Base-by-base conservation (phyloP, 73 alveolate species). In the Symbiodinium natans region DNA sequence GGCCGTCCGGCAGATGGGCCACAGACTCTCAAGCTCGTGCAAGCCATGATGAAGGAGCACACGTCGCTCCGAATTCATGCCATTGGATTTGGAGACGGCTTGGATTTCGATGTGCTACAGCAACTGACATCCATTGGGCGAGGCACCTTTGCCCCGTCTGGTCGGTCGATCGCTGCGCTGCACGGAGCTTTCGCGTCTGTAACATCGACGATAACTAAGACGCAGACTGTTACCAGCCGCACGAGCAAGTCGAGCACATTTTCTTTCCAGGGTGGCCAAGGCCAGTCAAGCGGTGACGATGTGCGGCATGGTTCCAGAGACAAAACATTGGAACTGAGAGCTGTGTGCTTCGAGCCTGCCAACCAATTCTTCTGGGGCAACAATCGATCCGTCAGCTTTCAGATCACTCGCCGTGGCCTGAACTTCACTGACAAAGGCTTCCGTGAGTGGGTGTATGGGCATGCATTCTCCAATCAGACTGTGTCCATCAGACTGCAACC, bases 81-180 rank as follows among this genome's bases (percentile, higher is more conserved):
- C 25, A 59, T 87, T 0, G 94, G 94, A 11, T 87, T 87, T 29
- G 94, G 94, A 21, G 94, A 87, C 27, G 85, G 94, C 0, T 27
- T 87, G 46, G 94, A 87, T 10, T 87, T 87, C 42, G 73, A 87
- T 0, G 34, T 59, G 71, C 68, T 87, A 6, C 94, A 87, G 34
- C 94, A 87, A 17, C n/a, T 87, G 68, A 87, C 94, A 54, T 59
- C 94, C 43, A 87, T 87, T 34, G 94, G 94, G 23, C 83, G 94
- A 1, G 94, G 94, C 41, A 63, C 85, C 41, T 87, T 87, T 39
- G 94, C 94, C 3, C 94, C 94, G 7, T 87, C 94, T 1, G 94
- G 68, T 27, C 84, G 85, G 19, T 87, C 94, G 0, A 46, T 87
- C 23, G 41, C 42, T 23, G 94, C 94, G 0, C 23, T 87, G 41